Evolutionary conservation across 202 grass and related monocot species (phyloP).

Genomic region (Setaria italica): DNA sequence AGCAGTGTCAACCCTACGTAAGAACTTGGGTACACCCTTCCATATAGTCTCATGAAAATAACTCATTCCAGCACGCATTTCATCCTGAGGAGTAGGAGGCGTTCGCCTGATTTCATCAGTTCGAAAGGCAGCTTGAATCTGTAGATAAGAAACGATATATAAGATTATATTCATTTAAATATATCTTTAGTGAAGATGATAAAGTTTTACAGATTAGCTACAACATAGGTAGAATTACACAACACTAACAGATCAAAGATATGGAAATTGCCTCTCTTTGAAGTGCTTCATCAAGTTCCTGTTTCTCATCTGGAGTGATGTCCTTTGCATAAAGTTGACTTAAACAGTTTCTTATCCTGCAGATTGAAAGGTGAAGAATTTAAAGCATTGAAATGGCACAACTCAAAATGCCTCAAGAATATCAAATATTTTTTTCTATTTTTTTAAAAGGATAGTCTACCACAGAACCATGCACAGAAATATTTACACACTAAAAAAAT

Average conservation of each 20-base stretch:
- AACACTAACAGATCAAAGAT: slow-evolving; percentile 10
- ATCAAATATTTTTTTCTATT: not conserved
- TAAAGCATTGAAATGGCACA: not conserved
- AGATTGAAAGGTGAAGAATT: slow-evolving; percentile 44
- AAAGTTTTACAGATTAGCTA: slow-evolving; percentile 13
- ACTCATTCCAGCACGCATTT: slow-evolving; percentile 95
- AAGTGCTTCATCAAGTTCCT: slow-evolving; percentile 94
- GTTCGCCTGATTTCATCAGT: slow-evolving; percentile 93
- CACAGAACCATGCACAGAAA: not conserved
- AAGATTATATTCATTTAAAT: not conserved
- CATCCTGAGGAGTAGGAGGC: slow-evolving; percentile 89
- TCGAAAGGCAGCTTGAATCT: slow-evolving; percentile 98
- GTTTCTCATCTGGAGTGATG: slow-evolving; percentile 95
- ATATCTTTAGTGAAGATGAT: slow-evolving; percentile 18
- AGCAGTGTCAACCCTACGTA: slow-evolving; percentile 89
- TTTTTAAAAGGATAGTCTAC: not conserved
- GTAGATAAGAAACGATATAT: slow-evolving; percentile 29
- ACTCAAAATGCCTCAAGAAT: not conserved
- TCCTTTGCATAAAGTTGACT: slow-evolving; percentile 78
- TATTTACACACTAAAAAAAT: not conserved
- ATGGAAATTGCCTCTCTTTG: slow-evolving; percentile 80
- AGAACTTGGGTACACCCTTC: slow-evolving; percentile 94
- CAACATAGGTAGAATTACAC: not conserved
- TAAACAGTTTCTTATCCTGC: slow-evolving; percentile 88
- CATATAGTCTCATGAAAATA: slow-evolving; percentile 99